Evolutionary conservation across 192 early-diverging fungal species (phyloP).

Genomic region (Diversispora epigaea): DNA sequence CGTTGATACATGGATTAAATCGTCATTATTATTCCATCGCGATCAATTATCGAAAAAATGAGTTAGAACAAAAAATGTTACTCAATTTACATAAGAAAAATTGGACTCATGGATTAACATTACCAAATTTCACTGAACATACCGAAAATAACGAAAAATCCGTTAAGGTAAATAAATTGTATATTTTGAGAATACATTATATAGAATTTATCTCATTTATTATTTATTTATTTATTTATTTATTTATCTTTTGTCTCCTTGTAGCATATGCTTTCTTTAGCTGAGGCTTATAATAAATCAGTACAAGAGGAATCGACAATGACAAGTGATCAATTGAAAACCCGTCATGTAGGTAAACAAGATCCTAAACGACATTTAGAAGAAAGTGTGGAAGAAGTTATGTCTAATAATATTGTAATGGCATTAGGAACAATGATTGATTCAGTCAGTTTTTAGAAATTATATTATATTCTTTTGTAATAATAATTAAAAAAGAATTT

Average conservation of each 20-base stretch:
- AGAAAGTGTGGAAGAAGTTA: constrained; percentile 85
- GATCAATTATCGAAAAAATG: constrained; percentile 99
- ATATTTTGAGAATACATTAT: background rate
- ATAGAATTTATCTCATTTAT: too few relatives aligned
- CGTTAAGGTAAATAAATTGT: constrained; percentile 66
- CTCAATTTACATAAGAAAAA: constrained; percentile 98
- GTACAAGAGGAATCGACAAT: constrained; percentile 95
- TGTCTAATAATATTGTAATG: constrained; percentile 97
- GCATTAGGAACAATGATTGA: constrained; percentile 90
- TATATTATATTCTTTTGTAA: too few relatives aligned
- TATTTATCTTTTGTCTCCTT: background rate
- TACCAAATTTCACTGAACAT: constrained; percentile 82
- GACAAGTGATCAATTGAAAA: constrained; percentile 92
- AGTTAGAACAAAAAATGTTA: constrained; percentile 99
- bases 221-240: background rate
- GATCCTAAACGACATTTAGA: constrained; percentile 99
- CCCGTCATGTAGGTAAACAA: constrained; percentile 99
- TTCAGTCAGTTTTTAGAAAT: constrained; percentile 53
- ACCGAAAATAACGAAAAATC: constrained; percentile 78
- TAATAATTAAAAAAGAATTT: too few relatives aligned
- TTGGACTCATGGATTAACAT: constrained; percentile 93
- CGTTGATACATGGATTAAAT: constrained; percentile 96
- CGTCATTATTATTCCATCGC: constrained; percentile 99
- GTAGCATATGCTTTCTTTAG: constrained; percentile 83
- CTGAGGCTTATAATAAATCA: constrained; percentile 96